These are phyloP conservation scores for Leptographium procerum DNA, from an alignment of 2,329 filamentous ascomycete genomes.

Conservation along the genomic window DNA sequence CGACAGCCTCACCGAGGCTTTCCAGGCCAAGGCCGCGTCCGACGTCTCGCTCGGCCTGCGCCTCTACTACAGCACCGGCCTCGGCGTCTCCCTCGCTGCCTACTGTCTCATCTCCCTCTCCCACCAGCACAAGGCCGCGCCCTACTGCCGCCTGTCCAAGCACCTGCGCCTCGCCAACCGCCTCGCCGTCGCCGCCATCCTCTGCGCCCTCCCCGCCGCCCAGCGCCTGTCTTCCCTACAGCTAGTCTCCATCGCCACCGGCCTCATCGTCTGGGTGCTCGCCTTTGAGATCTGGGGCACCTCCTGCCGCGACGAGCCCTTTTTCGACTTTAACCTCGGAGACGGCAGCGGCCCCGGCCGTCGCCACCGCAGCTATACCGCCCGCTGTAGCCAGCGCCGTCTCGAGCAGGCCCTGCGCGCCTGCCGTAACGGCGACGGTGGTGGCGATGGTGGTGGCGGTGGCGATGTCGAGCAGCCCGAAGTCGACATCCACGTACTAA, in stretches of 20 bases:
- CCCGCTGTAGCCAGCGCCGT: slow-evolving; percentile 27
- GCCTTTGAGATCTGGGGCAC: slow-evolving; percentile 37
- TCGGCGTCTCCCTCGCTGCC: slow-evolving; percentile 40
- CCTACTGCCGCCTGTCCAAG: slow-evolving; percentile 37
- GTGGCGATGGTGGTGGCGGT: neutral
- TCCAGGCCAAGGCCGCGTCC: slow-evolving; percentile 34
- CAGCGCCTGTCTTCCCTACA: slow-evolving; percentile 31
- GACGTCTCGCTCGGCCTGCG: slow-evolving; percentile 42
- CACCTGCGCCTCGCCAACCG: slow-evolving; percentile 39
- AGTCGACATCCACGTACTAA: slow-evolving; percentile 17
- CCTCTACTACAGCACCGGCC: slow-evolving; percentile 54
- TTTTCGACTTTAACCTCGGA: slow-evolving; percentile 27
- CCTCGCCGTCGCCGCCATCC: slow-evolving; percentile 33
- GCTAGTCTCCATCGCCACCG: slow-evolving; percentile 33
- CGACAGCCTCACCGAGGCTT: slow-evolving; percentile 38
- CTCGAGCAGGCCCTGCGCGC: slow-evolving; percentile 20
- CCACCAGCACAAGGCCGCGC: slow-evolving; percentile 43
- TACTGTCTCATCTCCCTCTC: slow-evolving; percentile 43
- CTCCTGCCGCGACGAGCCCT: slow-evolving; percentile 31
- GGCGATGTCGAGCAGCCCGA: slow-evolving; percentile 7
- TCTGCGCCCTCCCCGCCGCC: slow-evolving; percentile 44
- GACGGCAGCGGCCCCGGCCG: slow-evolving; percentile 18
- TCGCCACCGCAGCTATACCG: slow-evolving; percentile 28
- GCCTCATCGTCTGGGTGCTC: slow-evolving; percentile 33
- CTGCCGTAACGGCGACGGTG: neutral